Percentiles rank a stretch among this genome's conserved stretches.
Evolutionary conservation across 139 green algal species (phyloP).

Genomic region (Chlorella sorokiniana): DNA sequence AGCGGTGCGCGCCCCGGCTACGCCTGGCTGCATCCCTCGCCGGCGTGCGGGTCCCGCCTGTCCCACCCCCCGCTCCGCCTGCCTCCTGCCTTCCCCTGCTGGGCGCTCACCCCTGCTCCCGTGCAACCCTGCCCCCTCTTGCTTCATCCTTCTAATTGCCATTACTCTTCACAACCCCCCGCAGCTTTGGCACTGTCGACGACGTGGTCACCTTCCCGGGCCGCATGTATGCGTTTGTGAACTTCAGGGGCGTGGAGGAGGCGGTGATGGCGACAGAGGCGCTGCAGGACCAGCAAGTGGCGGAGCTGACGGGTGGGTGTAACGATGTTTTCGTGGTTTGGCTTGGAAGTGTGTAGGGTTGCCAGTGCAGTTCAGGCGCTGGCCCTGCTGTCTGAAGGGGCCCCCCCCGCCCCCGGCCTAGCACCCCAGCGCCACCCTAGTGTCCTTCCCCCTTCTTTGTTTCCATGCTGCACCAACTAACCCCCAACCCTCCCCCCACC

Average conservation of each 20-base stretch:
- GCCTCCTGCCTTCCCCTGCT: not conserved
- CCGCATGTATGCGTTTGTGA: conserved; percentile 82
- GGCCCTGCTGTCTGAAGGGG: not conserved
- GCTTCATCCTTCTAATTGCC: not conserved
- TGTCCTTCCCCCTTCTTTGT: not conserved
- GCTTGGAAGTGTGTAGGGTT: not conserved
- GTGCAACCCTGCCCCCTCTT: not conserved
- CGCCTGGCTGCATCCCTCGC: not conserved
- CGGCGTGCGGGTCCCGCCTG: not conserved
- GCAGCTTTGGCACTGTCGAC: conserved; percentile 64
- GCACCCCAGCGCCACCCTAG: too few species aligned
- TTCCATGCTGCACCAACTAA: not conserved
- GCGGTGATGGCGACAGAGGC: conserved; percentile 48
- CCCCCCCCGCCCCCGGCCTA: too few species aligned
- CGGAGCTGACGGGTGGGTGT: conserved; percentile 37
- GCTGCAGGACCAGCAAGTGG: conserved; percentile 39
- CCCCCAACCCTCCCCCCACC: not conserved
- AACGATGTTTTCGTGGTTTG: not conserved
- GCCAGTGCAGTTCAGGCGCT: not conserved
- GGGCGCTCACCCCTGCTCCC: not conserved
- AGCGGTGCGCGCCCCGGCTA: conserved; percentile 28
- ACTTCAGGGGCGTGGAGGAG: conserved; percentile 62
- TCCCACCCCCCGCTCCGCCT: not conserved
- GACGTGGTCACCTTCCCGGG: conserved; percentile 78
- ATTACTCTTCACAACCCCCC: not conserved